Conservation (phyloP, 2,329 filamentous ascomycete genomes). For the Penicillium sp. region DNA sequence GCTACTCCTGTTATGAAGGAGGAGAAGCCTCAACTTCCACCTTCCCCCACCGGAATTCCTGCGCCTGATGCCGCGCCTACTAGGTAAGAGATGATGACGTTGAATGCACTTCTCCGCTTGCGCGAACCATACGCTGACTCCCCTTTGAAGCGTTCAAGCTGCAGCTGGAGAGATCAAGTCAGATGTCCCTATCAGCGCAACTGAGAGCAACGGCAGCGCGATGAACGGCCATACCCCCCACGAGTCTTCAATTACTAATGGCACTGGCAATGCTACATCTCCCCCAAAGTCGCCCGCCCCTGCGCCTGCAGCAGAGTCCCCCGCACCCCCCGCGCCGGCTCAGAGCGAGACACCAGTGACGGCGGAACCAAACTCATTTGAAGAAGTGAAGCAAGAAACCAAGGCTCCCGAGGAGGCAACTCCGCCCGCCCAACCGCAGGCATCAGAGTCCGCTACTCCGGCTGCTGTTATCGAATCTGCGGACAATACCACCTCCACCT, state of each 20-base stretch:
- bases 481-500: not conserved
- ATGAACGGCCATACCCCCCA: slow-evolving; percentile 32
- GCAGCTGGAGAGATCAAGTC: slow-evolving; percentile 26
- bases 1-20: slow-evolving; percentile 37
- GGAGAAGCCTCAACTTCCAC: slow-evolving; percentile 42
- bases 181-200: slow-evolving; percentile 16
- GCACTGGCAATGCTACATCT: slow-evolving; percentile 25
- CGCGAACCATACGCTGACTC: slow-evolving; percentile 12
- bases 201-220: slow-evolving; percentile 13
- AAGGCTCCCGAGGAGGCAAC: slow-evolving; percentile 3
- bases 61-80: slow-evolving; percentile 26
- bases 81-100: slow-evolving; percentile 28
- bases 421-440: not conserved
- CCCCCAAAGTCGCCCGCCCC: slow-evolving; percentile 31
- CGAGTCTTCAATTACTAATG: slow-evolving; percentile 29
- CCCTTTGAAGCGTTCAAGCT: slow-evolving; percentile 21
- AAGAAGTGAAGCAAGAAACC: slow-evolving; percentile 1
- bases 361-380: not conserved
- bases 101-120: not conserved
- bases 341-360: slow-evolving; percentile 9
- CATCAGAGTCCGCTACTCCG: slow-evolving; percentile 2
- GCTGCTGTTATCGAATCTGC: not conserved
- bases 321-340: slow-evolving; percentile 3
- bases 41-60: slow-evolving; percentile 34
- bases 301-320: slow-evolving; percentile 9